Conservation (phyloP, 2,329 filamentous ascomycete species). For the Fusarium nanum region DNA sequence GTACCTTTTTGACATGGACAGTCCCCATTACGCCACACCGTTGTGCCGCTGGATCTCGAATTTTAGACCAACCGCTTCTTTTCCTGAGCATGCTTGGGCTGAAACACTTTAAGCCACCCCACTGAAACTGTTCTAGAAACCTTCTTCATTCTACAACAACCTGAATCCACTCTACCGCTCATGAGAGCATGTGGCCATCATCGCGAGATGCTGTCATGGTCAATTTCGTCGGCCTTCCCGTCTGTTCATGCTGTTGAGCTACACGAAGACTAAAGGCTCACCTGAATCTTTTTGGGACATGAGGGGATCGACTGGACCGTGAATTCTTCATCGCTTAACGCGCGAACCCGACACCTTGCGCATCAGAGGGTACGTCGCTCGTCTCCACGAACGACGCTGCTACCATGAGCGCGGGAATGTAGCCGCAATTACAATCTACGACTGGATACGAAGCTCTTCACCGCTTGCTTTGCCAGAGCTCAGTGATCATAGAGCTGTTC, state of each 20-base stretch:
- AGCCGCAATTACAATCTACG: conserved; percentile 31
- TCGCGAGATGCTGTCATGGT: conserved; percentile 1
- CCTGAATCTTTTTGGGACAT: neutral
- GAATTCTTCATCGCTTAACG: neutral
- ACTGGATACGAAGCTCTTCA: conserved; percentile 32
- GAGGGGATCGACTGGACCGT: neutral
- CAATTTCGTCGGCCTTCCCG: conserved; percentile 6
- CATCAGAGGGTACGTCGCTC: conserved; percentile 6
- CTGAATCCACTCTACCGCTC: conserved; percentile 24
- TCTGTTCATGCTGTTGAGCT: conserved; percentile 1
- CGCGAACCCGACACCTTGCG: neutral
- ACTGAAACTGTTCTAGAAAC: conserved; percentile 45
- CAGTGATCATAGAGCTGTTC: neutral
- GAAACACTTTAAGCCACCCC: conserved; percentile 43
- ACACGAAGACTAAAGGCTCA: neutral
- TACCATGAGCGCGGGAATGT: conserved; percentile 34
- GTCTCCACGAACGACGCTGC: conserved; percentile 32
- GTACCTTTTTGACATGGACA: neutral
- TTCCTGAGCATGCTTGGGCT: conserved; percentile 34
- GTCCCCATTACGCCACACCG: conserved; percentile 38
- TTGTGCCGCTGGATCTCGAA: conserved; percentile 36
- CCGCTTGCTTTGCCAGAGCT: conserved; percentile 32
- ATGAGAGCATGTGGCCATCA: conserved; percentile 1
- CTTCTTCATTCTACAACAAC: conserved; percentile 40
- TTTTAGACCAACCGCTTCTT: conserved; percentile 38